phyloP scores from a whole-genome alignment of 2,329 filamentous ascomycete genomes.

The Venturia oleaginea region DNA sequence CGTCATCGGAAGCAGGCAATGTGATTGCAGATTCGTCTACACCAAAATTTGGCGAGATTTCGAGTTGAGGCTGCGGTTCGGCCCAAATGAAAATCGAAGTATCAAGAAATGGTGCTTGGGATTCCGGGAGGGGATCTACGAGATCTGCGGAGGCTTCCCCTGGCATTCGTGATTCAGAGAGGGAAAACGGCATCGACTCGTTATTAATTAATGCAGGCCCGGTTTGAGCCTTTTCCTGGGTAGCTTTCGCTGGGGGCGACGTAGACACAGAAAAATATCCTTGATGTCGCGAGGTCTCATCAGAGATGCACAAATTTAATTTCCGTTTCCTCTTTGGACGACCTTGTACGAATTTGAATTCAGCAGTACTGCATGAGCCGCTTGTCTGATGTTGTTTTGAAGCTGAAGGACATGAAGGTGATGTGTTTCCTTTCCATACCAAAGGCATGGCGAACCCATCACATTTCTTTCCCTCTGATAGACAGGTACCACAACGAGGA shows the following conservation, averaged over 20 bases:
- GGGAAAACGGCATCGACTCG: no score
- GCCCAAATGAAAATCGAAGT: no score
- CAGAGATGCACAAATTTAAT: neutral
- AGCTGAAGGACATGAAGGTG: neutral
- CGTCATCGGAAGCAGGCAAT: neutral
- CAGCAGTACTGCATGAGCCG: neutral
- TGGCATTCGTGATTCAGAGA: no score
- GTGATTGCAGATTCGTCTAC: neutral
- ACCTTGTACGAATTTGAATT: constrained; percentile 7
- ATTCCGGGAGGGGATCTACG: no score
- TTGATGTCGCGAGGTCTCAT: neutral
- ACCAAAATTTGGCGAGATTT: neutral
- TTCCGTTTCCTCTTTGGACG: neutral
- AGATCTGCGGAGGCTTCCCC: no score
- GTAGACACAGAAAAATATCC: neutral
- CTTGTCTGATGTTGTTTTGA: neutral
- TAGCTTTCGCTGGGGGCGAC: neutral
- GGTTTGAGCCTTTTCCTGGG: neutral
- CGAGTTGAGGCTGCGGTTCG: neutral
- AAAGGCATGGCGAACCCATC: constrained; percentile 16
- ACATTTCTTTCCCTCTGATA: constrained; percentile 17
- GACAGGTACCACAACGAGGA: constrained; percentile 20
- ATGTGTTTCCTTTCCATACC: constrained; percentile 10
- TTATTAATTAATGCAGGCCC: neutral
- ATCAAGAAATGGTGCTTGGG: no score